Conservation (phyloP, 768 basidiomycete species). For the Jaapia argillacea region DNA sequence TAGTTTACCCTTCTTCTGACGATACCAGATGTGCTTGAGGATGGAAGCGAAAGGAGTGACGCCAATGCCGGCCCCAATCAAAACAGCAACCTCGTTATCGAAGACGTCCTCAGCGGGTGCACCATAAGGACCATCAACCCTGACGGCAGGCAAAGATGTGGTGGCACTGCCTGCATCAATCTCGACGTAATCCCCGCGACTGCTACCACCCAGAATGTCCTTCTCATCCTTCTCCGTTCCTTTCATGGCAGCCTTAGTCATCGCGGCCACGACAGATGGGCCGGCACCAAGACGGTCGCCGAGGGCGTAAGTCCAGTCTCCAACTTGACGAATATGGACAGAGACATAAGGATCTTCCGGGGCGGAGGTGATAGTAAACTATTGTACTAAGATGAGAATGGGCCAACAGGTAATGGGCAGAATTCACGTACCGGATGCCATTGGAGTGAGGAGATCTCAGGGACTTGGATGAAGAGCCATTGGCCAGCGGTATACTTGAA, state of each 20-base stretch:
- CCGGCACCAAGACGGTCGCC: constrained; percentile 82
- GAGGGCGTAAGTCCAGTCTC: constrained; percentile 77
- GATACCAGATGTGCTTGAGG: constrained; percentile 94
- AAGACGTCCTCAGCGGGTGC: constrained; percentile 92
- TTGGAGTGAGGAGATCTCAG: constrained; percentile 74
- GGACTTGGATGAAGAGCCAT: constrained; percentile 87
- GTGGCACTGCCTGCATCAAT: constrained; percentile 42
- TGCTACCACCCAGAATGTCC: constrained; percentile 22
- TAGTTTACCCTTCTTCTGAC: constrained; percentile 67
- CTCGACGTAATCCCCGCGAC: constrained; percentile 77
- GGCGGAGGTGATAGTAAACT: constrained; percentile 94
- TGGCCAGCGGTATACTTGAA: constrained; percentile 89
- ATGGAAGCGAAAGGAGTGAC: constrained; percentile 95
- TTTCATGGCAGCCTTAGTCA: constrained; percentile 73
- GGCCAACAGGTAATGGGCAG: not conserved
- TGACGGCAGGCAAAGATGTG: constrained; percentile 52
- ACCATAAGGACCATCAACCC: constrained; percentile 89
- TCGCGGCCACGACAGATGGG: constrained; percentile 62
- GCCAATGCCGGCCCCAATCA: constrained; percentile 92
- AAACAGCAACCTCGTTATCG: constrained; percentile 75
- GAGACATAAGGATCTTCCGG: constrained; percentile 92
- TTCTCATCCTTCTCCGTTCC: constrained; percentile 55
- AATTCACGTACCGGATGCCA: constrained; percentile 86
- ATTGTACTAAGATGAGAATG: not conserved
- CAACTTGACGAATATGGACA: constrained; percentile 88